These are phyloP conservation scores for Paragyromitra xinjiangensis DNA, from an alignment of 495 filamentous ascomycete genomes.

Conservation along the genomic window DNA sequence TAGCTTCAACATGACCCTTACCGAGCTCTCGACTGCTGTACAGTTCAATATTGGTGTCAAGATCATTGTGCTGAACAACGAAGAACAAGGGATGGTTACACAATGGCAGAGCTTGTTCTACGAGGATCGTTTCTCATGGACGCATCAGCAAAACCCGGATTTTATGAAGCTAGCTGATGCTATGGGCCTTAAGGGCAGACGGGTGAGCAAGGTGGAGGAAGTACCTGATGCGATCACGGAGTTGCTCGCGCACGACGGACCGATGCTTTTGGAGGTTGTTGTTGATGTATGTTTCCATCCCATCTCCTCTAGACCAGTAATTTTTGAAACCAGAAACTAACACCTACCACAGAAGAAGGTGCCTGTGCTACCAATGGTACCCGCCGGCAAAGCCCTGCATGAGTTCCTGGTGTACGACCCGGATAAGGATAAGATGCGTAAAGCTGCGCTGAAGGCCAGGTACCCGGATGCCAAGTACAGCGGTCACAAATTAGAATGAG, in stretches of 20 bases:
- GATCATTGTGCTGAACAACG: slow-evolving; percentile 91
- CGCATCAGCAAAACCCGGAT: slow-evolving; percentile 87
- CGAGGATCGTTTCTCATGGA: slow-evolving; percentile 89
- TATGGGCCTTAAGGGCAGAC: slow-evolving; percentile 78
- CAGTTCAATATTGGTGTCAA: slow-evolving; percentile 96
- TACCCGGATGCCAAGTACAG: slow-evolving; percentile 54
- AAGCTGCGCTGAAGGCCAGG: slow-evolving; percentile 50
- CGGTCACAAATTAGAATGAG: slow-evolving; percentile 10
- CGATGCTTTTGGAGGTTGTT: slow-evolving; percentile 72
- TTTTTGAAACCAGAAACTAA: slow-evolving; percentile 58
- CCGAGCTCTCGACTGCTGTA: slow-evolving; percentile 85
- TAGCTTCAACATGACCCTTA: slow-evolving; percentile 96
- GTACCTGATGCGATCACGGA: slow-evolving; percentile 82
- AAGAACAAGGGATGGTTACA: slow-evolving; percentile 97
- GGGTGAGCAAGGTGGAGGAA: slow-evolving; percentile 72
- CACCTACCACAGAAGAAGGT: slow-evolving; percentile 74
- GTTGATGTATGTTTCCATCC: slow-evolving; percentile 87
- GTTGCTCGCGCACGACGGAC: slow-evolving; percentile 83
- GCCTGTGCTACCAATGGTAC: slow-evolving; percentile 98
- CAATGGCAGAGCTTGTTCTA: slow-evolving; percentile 97
- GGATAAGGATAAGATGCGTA: slow-evolving; percentile 54
- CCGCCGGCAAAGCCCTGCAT: slow-evolving; percentile 82
- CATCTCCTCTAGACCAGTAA: slow-evolving; percentile 77
- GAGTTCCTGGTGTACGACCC: slow-evolving; percentile 90
- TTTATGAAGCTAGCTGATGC: slow-evolving; percentile 85